Conservation (phyloP, 768 basidiomycete genomes). For the Rhodotorula kratochvilovae region DNA sequence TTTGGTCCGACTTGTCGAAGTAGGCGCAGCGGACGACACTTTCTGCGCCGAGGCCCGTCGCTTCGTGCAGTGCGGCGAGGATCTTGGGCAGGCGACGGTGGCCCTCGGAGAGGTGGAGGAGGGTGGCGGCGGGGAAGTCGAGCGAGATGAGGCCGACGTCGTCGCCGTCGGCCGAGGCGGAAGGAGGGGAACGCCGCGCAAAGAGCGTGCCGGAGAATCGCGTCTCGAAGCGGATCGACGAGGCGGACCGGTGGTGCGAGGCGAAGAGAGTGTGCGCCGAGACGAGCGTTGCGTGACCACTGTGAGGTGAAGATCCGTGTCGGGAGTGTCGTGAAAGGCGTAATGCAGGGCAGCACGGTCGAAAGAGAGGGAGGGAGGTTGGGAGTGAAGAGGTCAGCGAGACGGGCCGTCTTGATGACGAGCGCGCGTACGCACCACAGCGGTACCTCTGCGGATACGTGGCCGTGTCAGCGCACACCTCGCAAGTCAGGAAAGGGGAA, state of each 20-base stretch:
- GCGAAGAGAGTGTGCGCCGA: conserved; percentile 44
- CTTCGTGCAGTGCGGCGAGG: neutral
- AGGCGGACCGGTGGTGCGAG: conserved; percentile 15
- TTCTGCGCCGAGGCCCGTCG: conserved; percentile 14
- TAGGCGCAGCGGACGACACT: conserved; percentile 19
- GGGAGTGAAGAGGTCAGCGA: neutral
- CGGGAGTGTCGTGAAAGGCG: neutral
- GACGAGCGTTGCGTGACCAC: conserved; percentile 48
- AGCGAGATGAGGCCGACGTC: conserved; percentile 38
- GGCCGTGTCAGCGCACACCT: neutral
- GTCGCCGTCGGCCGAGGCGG: neutral
- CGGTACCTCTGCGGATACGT: conserved; percentile 33
- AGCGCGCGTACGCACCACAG: conserved; percentile 38
- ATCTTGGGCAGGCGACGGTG: conserved; percentile 6
- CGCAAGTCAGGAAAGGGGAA: neutral
- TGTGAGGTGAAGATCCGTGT: neutral
- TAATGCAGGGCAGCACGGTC: too few species aligned
- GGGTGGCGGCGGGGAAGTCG: conserved; percentile 41
- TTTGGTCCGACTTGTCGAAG: conserved; percentile 13
- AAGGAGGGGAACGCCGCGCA: conserved; percentile 15
- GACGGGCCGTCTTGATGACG: too few species aligned
- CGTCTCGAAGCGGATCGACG: conserved; percentile 38
- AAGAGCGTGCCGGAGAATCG: conserved; percentile 34
- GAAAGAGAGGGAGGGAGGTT: neutral
- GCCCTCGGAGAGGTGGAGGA: conserved; percentile 15